Evolutionary conservation across 139 green algal species (phyloP), one percentile per base, ranked within the genome.

Genomic region (Coelastrella sp.): DNA sequence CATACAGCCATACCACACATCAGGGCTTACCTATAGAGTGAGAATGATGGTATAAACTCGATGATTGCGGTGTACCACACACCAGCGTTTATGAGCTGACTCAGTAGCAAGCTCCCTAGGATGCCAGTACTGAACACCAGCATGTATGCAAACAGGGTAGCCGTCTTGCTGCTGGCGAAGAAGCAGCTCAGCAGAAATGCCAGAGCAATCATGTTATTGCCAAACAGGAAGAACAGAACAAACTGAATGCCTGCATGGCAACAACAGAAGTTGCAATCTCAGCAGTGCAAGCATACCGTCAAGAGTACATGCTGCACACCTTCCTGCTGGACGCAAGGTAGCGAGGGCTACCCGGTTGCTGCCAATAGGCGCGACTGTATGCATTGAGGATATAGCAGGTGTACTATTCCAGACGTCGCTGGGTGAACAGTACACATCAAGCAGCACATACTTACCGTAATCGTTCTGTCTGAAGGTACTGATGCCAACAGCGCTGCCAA

Each of bases 181-280:
- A 97, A 86, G 58, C 92, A 95, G 86, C 92, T 96, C 7, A 97
- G 90, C 86, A 98, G 91, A 90, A 99, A 98, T 5, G 95, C 91
- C 32, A 96, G 96, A 3, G 96, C 95, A 17, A 99, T 95, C 93
- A 98, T 95, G 88, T 94, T 95, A 92, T 98, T 95, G 92, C 95
- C 92, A 93, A 97, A 98, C 3, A 99, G 68, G 68, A 99, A 95
- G 93, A 97, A 99, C 73, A 98, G 96, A 20, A 99, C 91, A 81
- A 96, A 78, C 87, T 97, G 94, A 19, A 98, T 77, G 58, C 85
- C 85, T 90, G 85, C 61, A 47, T 47, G 61, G 0, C 32, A 47
- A 47, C 32, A 47, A 47, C 32, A 47, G 32, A 47, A 47, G 1
- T 47, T 47, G 32, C 32, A 1, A 2, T 47, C 32, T 47, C 32